These are phyloP conservation scores for Phytophthora colocasiae DNA, from an alignment of 352 stramenopile genomes.

Conservation along the genomic window DNA sequence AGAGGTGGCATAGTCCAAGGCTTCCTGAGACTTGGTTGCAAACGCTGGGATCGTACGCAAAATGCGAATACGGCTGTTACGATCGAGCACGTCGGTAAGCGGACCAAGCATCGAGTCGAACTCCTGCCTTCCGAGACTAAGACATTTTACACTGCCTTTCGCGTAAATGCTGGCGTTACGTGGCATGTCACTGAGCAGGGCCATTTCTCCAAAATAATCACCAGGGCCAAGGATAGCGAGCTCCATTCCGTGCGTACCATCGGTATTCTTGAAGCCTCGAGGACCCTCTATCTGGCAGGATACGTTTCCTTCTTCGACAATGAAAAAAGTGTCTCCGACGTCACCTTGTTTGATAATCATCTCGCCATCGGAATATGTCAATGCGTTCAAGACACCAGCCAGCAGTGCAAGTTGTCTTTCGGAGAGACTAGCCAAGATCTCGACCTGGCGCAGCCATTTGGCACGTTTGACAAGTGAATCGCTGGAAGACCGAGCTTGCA, in stretches of 20 bases:
- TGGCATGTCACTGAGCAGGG: constrained; percentile 90
- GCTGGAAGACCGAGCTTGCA: constrained; percentile 78
- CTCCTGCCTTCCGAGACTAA: constrained; percentile 71
- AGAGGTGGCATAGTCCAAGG: constrained; percentile 72
- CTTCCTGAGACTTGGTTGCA: constrained; percentile 61
- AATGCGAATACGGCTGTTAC: constrained; percentile 77
- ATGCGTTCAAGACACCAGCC: constrained; percentile 65
- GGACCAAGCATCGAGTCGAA: constrained; percentile 84
- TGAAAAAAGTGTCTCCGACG: constrained; percentile 83
- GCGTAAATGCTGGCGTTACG: constrained; percentile 78
- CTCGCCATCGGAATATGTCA: constrained; percentile 72
- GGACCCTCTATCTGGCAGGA: constrained; percentile 66
- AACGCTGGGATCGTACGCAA: constrained; percentile 65
- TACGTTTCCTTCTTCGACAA: constrained; percentile 76
- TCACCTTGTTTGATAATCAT: constrained; percentile 88
- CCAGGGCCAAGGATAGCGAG: constrained; percentile 68
- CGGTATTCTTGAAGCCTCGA: constrained; percentile 33
- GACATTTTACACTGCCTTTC: constrained; percentile 71
- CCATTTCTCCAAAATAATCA: constrained; percentile 93
- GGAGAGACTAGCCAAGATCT: constrained; percentile 74
- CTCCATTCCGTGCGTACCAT: constrained; percentile 26
- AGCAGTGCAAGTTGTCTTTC: constrained; percentile 72
- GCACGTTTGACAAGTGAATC: constrained; percentile 78
- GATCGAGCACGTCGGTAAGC: constrained; percentile 75
- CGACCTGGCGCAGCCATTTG: constrained; percentile 75